phyloP scores from a whole-genome alignment of 2,329 filamentous ascomycete species.

The Pleomassaria siparia region DNA sequence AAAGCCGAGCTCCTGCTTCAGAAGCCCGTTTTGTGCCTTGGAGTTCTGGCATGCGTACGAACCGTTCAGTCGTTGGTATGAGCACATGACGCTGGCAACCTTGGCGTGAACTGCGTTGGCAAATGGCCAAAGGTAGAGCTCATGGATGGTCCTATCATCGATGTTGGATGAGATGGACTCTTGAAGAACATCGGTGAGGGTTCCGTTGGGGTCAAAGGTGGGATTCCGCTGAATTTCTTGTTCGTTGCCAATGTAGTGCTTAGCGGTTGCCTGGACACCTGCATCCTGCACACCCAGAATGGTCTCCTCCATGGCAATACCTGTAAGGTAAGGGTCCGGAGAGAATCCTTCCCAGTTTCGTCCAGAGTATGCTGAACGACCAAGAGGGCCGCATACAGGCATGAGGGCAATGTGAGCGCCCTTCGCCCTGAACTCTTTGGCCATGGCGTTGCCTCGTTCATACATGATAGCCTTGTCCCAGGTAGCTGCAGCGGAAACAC shows the following conservation, averaged over 20 bases:
- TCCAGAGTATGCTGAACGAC: slow-evolving; percentile 44
- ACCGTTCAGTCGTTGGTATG: slow-evolving; percentile 43
- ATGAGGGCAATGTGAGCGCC: slow-evolving; percentile 47
- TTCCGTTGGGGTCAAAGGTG: slow-evolving; percentile 61
- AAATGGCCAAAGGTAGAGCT: slow-evolving; percentile 68
- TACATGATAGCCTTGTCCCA: slow-evolving; percentile 46
- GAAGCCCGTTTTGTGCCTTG: slow-evolving; percentile 52
- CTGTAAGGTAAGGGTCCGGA: slow-evolving; percentile 49
- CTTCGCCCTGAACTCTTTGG: slow-evolving; percentile 38
- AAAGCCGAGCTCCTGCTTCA: slow-evolving; percentile 57
- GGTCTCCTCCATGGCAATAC: slow-evolving; percentile 43
- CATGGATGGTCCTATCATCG: slow-evolving; percentile 66
- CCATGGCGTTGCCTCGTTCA: slow-evolving; percentile 42
- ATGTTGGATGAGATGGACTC: slow-evolving; percentile 63
- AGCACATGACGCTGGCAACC: slow-evolving; percentile 63
- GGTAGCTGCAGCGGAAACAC: slow-evolving; percentile 41
- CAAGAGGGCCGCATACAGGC: slow-evolving; percentile 53
- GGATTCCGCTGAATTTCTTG: slow-evolving; percentile 55
- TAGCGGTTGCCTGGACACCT: slow-evolving; percentile 47
- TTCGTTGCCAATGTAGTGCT: slow-evolving; percentile 64
- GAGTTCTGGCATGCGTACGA: slow-evolving; percentile 41
- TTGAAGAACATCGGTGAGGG: slow-evolving; percentile 44
- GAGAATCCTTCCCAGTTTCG: slow-evolving; percentile 50
- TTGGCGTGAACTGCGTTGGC: slow-evolving; percentile 62
- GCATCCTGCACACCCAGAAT: slow-evolving; percentile 45